Evolutionary conservation across 768 basidiomycete genomes (phyloP).

Genomic region (Xerocomus spinulosus): DNA sequence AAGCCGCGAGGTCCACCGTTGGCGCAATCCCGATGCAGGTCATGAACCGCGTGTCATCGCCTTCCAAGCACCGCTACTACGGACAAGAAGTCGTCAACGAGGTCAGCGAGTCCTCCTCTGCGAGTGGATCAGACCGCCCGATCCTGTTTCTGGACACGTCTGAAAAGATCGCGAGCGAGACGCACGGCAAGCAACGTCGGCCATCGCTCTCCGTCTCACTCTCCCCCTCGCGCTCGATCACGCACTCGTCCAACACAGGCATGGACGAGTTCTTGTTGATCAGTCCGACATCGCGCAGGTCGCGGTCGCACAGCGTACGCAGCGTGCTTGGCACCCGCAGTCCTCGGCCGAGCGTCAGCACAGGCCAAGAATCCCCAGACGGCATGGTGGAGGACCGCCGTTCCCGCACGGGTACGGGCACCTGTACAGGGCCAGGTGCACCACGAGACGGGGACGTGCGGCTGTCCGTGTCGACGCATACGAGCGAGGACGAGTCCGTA

Average conservation of each 20-base stretch:
- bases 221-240: slow-evolving; percentile 11
- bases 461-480: slow-evolving; percentile 1
- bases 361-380: background rate
- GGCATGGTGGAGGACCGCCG: background rate
- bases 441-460: background rate
- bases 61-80: slow-evolving; percentile 19
- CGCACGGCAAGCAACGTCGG: slow-evolving; percentile 1
- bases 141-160: slow-evolving; percentile 5
- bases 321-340: slow-evolving; percentile 3
- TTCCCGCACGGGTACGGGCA: background rate
- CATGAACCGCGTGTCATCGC: slow-evolving; percentile 16
- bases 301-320: slow-evolving; percentile 5
- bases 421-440: background rate
- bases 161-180: background rate
- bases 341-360: slow-evolving; percentile 2
- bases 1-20: background rate
- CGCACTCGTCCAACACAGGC: slow-evolving; percentile 12
- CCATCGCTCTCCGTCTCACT: slow-evolving; percentile 15
- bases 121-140: background rate
- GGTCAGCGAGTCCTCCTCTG: background rate
- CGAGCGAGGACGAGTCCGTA: background rate
- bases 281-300: slow-evolving; percentile 2
- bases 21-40: slow-evolving; percentile 14
- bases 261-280: slow-evolving; percentile 23
- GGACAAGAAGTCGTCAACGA: slow-evolving; percentile 10